Conservation (phyloP, 306 rosid species). For the Fagus crenata region DNA sequence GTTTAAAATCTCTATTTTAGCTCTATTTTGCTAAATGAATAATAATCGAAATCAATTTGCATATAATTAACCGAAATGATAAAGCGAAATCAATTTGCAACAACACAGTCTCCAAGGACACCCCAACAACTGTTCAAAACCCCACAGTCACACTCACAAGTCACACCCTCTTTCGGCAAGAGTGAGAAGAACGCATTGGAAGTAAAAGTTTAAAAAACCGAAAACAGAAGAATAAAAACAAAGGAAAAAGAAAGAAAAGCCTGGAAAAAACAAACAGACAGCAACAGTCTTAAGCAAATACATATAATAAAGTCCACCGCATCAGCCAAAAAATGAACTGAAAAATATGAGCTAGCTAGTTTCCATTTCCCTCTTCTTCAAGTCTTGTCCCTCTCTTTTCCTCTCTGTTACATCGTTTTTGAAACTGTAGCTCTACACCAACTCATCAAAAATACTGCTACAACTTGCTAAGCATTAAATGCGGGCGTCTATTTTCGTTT, state of each 20-base stretch:
- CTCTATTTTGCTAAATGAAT: background rate
- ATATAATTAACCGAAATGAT: constrained; percentile 7
- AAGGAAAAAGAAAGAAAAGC: constrained; percentile 11
- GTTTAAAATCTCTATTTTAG: no score
- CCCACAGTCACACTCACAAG: no score
- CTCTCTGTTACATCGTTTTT: no score
- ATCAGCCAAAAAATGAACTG: constrained; percentile 34
- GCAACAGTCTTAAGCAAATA: background rate
- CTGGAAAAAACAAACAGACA: constrained; percentile 9
- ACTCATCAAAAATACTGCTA: background rate
- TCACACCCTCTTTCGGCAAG: no score
- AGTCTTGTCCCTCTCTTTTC: constrained; percentile 27
- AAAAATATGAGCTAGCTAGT: constrained; percentile 6
- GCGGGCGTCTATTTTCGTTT: constrained; percentile 10
- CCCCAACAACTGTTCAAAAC: no score
- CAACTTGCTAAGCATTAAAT: constrained; percentile 28
- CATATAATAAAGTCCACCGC: constrained; percentile 16
- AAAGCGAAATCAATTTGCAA: background rate
- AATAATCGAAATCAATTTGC: constrained; percentile 12
- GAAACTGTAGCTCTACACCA: no score
- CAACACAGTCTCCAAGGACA: no score
- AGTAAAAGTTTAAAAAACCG: no score
- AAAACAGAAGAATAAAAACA: no score
- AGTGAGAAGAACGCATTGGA: no score
- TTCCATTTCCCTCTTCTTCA: background rate